Evolutionary conservation across 352 stramenopile species (phyloP).

Genomic region (Globisporangium perplexum): DNA sequence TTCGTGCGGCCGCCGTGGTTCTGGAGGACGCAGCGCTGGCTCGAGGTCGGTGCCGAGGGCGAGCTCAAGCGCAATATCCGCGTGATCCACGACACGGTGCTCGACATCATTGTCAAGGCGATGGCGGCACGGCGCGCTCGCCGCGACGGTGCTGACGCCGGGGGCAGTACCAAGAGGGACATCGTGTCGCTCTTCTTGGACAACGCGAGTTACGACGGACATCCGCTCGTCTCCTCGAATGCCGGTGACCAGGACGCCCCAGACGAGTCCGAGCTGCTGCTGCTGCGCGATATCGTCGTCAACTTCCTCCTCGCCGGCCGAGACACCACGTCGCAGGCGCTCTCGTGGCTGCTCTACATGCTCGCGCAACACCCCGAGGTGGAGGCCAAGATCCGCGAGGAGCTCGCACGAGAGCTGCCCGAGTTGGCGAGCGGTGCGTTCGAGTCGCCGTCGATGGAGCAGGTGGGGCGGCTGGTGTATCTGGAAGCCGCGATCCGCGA

Average conservation of each 20-base stretch:
- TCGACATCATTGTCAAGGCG: conserved; percentile 31
- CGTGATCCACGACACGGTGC: conserved; percentile 28
- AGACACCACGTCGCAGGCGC: conserved; percentile 32
- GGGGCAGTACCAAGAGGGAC: conserved; percentile 11
- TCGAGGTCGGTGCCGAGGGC: conserved; percentile 28
- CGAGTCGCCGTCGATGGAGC: conserved; percentile 6
- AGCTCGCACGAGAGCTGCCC: conserved; percentile 13
- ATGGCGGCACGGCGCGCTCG: conserved; percentile 4
- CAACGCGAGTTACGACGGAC: conserved; percentile 11
- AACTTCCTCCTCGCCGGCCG: conserved; percentile 43
- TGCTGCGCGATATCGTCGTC: conserved; percentile 41
- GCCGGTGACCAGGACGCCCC: conserved; percentile 1
- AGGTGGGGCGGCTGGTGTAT: conserved; percentile 10
- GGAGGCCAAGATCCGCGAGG: conserved; percentile 17
- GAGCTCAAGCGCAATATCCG: conserved; percentile 24
- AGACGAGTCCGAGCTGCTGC: conserved; percentile 3
- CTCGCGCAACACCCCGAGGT: conserved; percentile 32
- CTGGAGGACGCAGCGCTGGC: conserved; percentile 35
- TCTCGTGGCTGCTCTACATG: conserved; percentile 43
- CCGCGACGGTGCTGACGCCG: background rate
- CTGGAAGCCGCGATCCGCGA: conserved; percentile 21
- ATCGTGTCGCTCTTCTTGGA: conserved; percentile 48
- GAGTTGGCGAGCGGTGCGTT: conserved; percentile 3
- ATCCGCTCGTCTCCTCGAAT: background rate
- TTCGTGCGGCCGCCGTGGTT: conserved; percentile 32